Evolutionary conservation across 1,284 basidiomycete species (phyloP).

Genomic region (Peniophora sp.): DNA sequence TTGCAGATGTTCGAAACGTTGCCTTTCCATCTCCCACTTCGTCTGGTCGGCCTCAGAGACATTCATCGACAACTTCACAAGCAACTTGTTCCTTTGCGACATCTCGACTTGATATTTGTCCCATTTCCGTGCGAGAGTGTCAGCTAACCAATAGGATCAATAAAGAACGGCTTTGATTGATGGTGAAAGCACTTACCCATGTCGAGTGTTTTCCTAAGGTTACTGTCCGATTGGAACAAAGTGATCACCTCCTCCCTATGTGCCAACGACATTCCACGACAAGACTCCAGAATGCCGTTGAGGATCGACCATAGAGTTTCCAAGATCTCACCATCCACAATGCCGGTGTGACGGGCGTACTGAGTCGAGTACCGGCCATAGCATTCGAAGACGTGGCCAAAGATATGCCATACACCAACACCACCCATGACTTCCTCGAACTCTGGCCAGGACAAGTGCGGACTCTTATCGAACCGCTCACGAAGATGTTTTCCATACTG

Average conservation of each 20-base stretch:
- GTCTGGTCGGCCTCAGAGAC: not conserved
- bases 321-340: conserved; percentile 4
- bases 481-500: not conserved
- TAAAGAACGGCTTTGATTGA: too few species aligned
- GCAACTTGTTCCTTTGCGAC: not conserved
- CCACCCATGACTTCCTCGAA: not conserved
- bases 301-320: conserved; percentile 5
- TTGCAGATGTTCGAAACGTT: too few species aligned
- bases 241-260: conserved; percentile 3
- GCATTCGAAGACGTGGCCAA: conserved; percentile 4
- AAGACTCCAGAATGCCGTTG: not conserved
- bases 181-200: too few species aligned
- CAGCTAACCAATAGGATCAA: too few species aligned
- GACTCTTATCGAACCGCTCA: not conserved
- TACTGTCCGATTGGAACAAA: conserved; percentile 1
- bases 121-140: too few species aligned
- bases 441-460: not conserved
- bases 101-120: not conserved
- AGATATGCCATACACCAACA: conserved; percentile 3
- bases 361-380: not conserved
- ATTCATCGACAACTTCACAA: not conserved
- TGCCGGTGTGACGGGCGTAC: conserved; percentile 1
- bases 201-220: conserved; percentile 2
- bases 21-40: not conserved
- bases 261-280: not conserved